Base-by-base conservation (phyloP, 257 asterid species). In the Ligustrum vulgare region DNA sequence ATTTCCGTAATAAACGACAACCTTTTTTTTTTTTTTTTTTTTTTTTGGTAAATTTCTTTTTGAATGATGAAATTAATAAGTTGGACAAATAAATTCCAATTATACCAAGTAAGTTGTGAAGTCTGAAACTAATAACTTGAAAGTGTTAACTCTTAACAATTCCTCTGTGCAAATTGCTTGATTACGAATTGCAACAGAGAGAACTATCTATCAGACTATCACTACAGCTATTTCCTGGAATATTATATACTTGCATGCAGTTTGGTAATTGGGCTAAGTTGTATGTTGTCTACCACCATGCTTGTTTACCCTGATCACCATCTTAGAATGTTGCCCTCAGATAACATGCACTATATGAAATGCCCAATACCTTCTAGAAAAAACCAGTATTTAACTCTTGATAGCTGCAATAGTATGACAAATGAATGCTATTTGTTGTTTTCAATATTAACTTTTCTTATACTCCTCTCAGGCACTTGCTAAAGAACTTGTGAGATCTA, bases 401-500 rank as follows among this genome's bases (percentile, higher is more conserved):
- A 23, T 58, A 58, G 66, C 31, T 58, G 66, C 66, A 58, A 23
- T 22, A 22, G 6, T 8, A 22, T 22, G 33, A 58, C 12, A 58
- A 8, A 20, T 58, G 8, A 58, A 58, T 58, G 33, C 15, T 22
- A 22, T 58, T 6, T 23, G 16, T 58, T 20, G 66, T 22, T 58
- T 58, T 15, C 32, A 7, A 8, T 22, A 0, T 9, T 58, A 16
- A 58, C 15, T 58, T 58, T 8, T 23, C 66, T 58, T 58, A 20
- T 23, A 22, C 62, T 58, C 32, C 66, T 58, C 66, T 49, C 87
- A 95, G 99, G 71, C 93, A 45, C 98, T 95, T 68, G 98, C 99
- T 6, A 91, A 89, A 86, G 99, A 95, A 84, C 75, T 91, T 31
- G 97, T 93, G 91, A 89, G 96, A 80, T 91, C 98, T 16, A 86